Percentiles rank a stretch among this genome's conserved stretches.
phyloP scores from a whole-genome alignment of 2,329 filamentous ascomycete genomes.

The Fusarium sororula region DNA sequence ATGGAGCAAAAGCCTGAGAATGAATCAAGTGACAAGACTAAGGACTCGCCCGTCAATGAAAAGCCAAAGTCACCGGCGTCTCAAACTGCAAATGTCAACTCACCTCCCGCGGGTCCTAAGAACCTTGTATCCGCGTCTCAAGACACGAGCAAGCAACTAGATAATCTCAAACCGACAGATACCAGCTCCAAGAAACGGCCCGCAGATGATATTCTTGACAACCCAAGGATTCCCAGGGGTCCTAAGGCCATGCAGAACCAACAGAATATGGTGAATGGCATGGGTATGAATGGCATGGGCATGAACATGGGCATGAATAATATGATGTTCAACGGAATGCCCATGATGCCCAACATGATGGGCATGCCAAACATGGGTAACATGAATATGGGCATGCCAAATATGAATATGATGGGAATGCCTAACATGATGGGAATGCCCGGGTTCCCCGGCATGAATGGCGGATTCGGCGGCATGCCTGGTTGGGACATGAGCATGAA shows the following conservation, averaged over 20 bases:
- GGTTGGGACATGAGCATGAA: conserved; percentile 43
- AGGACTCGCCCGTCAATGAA: conserved; percentile 39
- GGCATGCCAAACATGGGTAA: conserved; percentile 48
- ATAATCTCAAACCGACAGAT: conserved; percentile 44
- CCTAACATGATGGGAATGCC: conserved; percentile 48
- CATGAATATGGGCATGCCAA: conserved; percentile 50
- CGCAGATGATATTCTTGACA: conserved; percentile 76
- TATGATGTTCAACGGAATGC: conserved; percentile 55
- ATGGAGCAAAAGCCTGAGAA: conserved; percentile 49
- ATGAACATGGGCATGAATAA: conserved; percentile 58
- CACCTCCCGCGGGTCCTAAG: conserved; percentile 46
- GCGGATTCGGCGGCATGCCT: conserved; percentile 39
- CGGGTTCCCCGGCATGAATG: conserved; percentile 44
- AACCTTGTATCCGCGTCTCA: conserved; percentile 44
- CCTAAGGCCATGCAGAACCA: conserved; percentile 72
- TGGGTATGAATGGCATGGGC: conserved; percentile 57
- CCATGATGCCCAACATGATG: conserved; percentile 54
- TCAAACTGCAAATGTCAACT: conserved; percentile 34
- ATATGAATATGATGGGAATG: conserved; percentile 46
- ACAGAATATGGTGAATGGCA: conserved; percentile 59
- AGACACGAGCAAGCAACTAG: conserved; percentile 48
- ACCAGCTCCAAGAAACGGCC: conserved; percentile 77
- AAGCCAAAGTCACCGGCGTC: conserved; percentile 49
- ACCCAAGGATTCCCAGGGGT: conserved; percentile 71
- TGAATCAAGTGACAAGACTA: conserved; percentile 25